Base-by-base conservation (phyloP, 306 rosid species). In the Adenanthera pavonina region DNA sequence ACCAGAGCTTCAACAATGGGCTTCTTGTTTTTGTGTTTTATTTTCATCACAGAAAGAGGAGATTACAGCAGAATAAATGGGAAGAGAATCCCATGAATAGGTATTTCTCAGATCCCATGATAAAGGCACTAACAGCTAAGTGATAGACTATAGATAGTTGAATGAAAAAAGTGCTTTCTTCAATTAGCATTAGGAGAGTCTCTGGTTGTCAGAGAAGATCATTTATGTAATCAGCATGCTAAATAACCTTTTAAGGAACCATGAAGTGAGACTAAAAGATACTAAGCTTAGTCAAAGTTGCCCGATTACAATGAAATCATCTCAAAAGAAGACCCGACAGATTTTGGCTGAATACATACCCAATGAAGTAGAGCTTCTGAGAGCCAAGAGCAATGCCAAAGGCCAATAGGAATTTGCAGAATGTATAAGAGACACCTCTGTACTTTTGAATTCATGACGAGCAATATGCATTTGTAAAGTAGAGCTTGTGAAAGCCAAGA, bases 391-490 rank as follows among this genome's bases (percentile, higher is more conserved):
- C 68, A 25, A 65, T 65, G 43, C 54, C 74, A 48, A 51, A 44
- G 47, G 47, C 43, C 48, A 78, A 19, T 46, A 59, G 14, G 65
- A 51, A 61, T 56, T 30, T 60, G 11, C 56, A 30, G 40, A 48
- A 43, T 44, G 59, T 41, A 48, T 30, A 33, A 74, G 65, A 72
- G 64, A 71, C 30, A 3, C 10, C 79, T 36, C 71, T 71, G 66
- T 14, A 41, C 60, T 16, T 14, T 71, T 25, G 72, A 75, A 76
- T 41, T 38, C 66, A 65, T 6, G 49, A 76, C 15, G 6, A 62
- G 44, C 65, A 80, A 20, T 78, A 38, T 59, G 44, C 14, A 59
- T 6, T 51, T 38, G n/a, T 52, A 40, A 53, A 52, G 53, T 73
- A 19, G 67, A 14, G 46, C 69, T 73, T 36, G 76, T 2, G 14